Evolutionary conservation across 2,329 filamentous ascomycete genomes (phyloP), one percentile per base, ranked within the genome.

Genomic region (Dissoconium aciculare): DNA sequence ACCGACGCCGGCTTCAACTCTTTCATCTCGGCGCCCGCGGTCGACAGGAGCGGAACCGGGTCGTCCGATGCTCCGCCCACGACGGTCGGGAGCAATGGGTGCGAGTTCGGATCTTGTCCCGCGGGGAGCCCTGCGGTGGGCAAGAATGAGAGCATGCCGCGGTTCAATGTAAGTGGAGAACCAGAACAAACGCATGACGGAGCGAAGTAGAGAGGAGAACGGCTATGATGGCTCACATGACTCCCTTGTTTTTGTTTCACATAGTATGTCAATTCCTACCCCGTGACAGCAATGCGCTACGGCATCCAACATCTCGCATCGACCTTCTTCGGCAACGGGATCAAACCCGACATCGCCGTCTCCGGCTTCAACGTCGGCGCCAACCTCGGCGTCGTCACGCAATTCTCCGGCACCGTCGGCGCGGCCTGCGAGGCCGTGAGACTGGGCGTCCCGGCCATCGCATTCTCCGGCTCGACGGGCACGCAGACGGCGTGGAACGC

Each of bases 241-340:
- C 11, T 23, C 15, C 8, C 9, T 9, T 30, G 12, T 27, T 21
- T n/a, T n/a, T 28, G 16, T 13, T 12, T 27, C 3, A 9, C 14
- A 11, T 15, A 78, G 60, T 81, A 76, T 61, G 75, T 81, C 35
- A 81, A 81, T 57, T 74, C 71, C 0, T 78, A 60, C 53, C 74
- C 76, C 0, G 70, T 71, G 2, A 79, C 74, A 0, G 59, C 69
- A 2, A 71, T 77, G 45, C 64, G 68, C 34, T 66, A 69, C 48
- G 75, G 74, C 21, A 69, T 79, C 47, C 55, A 70, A 36, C 63
- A 56, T 4, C 61, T 73, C 19, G 65, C 62, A 0, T 63, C 66
- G 0, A 55, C 60, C 24, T 56, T 69, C 32, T 78, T 72, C 60
- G 61, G 60, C 33, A 58, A 57, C 4, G n/a, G n/a, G n/a, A n/a